Evolutionary conservation across 2,329 filamentous ascomycete genomes (phyloP), one percentile per base, ranked within the genome.

Genomic region (Colletotrichum sublineola): DNA sequence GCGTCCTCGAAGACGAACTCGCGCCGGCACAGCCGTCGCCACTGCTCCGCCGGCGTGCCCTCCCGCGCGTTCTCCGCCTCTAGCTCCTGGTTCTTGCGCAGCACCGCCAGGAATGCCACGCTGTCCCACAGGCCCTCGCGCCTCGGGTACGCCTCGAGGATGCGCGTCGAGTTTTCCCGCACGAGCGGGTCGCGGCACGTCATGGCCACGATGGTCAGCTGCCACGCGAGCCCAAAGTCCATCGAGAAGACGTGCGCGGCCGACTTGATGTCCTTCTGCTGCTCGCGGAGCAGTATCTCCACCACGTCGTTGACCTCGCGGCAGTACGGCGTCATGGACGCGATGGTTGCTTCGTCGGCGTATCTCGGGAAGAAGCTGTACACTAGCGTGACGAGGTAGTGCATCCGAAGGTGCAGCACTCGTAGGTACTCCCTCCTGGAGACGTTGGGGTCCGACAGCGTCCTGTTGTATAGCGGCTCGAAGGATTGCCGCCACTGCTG

Each of bases 151-250:
- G 79, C 75, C 5, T 78, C 78, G 20, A 86, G 76, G 24, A 86
- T 81, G 11, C 80, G 78, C 18, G 83, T 80, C 9, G 85, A 80
- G 5, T 85, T 81, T 7, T 80, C 79, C 15, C 83, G 78, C 5
- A 86, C 81, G 0, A 75, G 71, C 4, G 77, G 76, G 60, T 85
- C 82, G 9, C 83, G 80, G 57, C 83, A 86, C 8, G 80, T 82
- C 75, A 84, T 82, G 0, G 84, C 78, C 4, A 81, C 80, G 5
- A 85, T 75, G 33, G 84, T 83, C 5, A 86, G 76, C 0, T 83
- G 83, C 83, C 84, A 84, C 8, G 83, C 84, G 76, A 83, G 84
- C 0, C 84, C 84, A 2, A 83, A 81, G 69, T 86, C 84, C 82
- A 86, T 83, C 0, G 84, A 80, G 70, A 86, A 85, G 63, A 79